Percentiles rank a stretch among this genome's conserved stretches.
These are phyloP conservation scores for Penicillium digitatum DNA, from an alignment of 2,329 filamentous ascomycete species.

Conservation along the genomic window DNA sequence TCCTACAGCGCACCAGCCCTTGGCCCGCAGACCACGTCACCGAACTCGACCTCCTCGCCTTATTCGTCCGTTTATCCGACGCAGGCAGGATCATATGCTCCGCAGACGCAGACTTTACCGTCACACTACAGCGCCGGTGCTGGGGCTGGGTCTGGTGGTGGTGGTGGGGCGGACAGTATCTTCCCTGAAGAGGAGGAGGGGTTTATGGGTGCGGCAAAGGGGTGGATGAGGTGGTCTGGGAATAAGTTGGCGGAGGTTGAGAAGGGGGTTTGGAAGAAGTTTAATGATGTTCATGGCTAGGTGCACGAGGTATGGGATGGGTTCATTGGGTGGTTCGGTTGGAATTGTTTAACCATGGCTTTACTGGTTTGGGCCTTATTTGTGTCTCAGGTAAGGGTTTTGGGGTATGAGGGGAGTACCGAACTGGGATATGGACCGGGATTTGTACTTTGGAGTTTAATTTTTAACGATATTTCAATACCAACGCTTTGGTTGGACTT, in stretches of 20 bases:
- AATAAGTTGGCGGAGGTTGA: constrained; percentile 44
- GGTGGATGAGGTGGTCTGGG: constrained; percentile 42
- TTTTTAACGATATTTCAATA: not conserved
- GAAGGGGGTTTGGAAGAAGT: constrained; percentile 47
- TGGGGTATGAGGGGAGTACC: not conserved
- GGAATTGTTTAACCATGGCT: not conserved
- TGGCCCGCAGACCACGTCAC: not conserved
- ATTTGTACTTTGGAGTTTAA: not conserved
- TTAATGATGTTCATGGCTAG: constrained; percentile 39
- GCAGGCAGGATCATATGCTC: constrained; percentile 3
- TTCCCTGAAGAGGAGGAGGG: constrained; percentile 32
- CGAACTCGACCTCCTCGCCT: constrained; percentile 26
- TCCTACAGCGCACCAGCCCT: constrained; percentile 6
- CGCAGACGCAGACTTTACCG: constrained; percentile 13
- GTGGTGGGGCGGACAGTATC: constrained; percentile 17
- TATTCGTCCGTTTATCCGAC: constrained; percentile 29
- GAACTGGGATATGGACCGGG: not conserved
- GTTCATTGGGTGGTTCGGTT: not conserved
- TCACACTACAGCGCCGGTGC: constrained; percentile 7
- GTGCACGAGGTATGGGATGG: not conserved
- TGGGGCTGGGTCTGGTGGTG: constrained; percentile 8
- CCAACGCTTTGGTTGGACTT: not conserved
- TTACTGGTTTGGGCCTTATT: not conserved
- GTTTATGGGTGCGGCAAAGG: constrained; percentile 40
- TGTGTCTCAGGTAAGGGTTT: not conserved